phyloP scores from a whole-genome alignment of 257 asterid genomes.

The Primulina tabacum region DNA sequence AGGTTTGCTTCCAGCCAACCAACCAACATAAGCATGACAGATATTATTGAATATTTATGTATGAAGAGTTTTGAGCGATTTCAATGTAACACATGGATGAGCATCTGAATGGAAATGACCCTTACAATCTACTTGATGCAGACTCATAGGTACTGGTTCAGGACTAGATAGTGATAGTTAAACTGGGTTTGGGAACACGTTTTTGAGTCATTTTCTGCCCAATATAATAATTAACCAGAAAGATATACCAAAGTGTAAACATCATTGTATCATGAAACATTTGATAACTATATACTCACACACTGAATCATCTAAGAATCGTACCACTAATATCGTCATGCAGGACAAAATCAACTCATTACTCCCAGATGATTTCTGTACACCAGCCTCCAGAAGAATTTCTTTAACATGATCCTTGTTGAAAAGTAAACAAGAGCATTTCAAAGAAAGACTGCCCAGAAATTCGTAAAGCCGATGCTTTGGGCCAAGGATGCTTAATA shows the following conservation, averaged over 20 bases:
- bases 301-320: slow-evolving; percentile 24
- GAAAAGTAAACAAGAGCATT: slow-evolving; percentile 87
- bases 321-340: slow-evolving; percentile 97
- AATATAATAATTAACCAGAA: slow-evolving; percentile 15
- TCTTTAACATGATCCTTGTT: slow-evolving; percentile 81
- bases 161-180: not conserved
- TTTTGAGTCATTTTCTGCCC: slow-evolving; percentile 18
- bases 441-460: slow-evolving; percentile 64
- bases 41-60: too few species aligned
- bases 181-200: slow-evolving; percentile 11
- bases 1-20: not conserved
- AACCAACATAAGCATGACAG: not conserved
- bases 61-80: too few species aligned
- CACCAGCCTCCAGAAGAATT: slow-evolving; percentile 69
- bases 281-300: slow-evolving; percentile 5
- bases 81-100: not conserved
- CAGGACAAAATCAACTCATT: slow-evolving; percentile 70
- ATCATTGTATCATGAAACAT: slow-evolving; percentile 19
- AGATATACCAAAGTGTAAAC: slow-evolving; percentile 14
- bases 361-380: slow-evolving; percentile 71
- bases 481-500: slow-evolving; percentile 66
- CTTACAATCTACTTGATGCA: not conserved
- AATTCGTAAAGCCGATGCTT: slow-evolving; percentile 82
- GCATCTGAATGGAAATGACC: not conserved
- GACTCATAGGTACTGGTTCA: slow-evolving; percentile 3